phyloP scores from a whole-genome alignment of 2,329 filamentous ascomycete species.

The Elsinoe necatrix region DNA sequence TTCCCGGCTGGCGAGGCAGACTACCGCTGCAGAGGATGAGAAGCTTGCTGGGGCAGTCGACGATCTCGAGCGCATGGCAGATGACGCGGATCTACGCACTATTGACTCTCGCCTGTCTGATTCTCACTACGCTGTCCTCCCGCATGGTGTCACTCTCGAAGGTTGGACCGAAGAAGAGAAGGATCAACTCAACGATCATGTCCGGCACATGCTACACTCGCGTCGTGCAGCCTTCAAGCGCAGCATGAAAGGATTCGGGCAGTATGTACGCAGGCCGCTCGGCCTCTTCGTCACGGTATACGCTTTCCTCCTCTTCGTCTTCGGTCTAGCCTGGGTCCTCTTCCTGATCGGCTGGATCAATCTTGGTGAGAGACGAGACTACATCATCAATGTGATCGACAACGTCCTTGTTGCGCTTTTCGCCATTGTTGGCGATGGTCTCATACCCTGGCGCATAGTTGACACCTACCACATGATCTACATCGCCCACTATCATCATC shows the following conservation, averaged over 20 bases:
- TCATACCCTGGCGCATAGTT: conserved; percentile 63
- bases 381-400: conserved; percentile 46
- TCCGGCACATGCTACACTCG: conserved; percentile 81
- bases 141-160: conserved; percentile 61
- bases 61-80: conserved; percentile 10
- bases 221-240: conserved; percentile 71
- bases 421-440: conserved; percentile 53
- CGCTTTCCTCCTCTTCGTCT: conserved; percentile 71
- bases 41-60: conserved; percentile 16
- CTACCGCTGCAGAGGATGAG: conserved; percentile 11
- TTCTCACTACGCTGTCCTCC: conserved; percentile 69
- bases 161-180: conserved; percentile 71
- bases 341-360: conserved; percentile 85
- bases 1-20: conserved; percentile 6
- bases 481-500: conserved; percentile 62
- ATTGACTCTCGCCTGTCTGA: conserved; percentile 62
- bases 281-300: conserved; percentile 81
- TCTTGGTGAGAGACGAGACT: conserved; percentile 62
- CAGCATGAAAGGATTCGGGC: conserved; percentile 66
- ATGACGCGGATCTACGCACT: conserved; percentile 24
- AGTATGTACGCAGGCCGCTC: conserved; percentile 66
- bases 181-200: conserved; percentile 71
- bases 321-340: conserved; percentile 82
- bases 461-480: conserved; percentile 86
- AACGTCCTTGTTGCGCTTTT: conserved; percentile 55